These are phyloP conservation scores for Candida suzukii DNA, from an alignment of 805 yeast species.

Conservation along the genomic window DNA sequence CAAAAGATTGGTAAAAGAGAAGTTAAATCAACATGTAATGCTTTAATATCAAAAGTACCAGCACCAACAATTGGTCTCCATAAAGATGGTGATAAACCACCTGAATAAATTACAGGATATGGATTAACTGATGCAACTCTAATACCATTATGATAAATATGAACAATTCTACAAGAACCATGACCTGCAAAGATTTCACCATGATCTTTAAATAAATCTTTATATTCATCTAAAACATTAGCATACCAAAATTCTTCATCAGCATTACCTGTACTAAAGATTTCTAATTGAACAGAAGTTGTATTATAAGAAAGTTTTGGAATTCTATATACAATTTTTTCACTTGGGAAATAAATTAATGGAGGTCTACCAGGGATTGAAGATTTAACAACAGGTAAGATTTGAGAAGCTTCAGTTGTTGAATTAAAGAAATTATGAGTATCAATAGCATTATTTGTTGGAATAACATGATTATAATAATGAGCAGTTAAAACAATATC, in stretches of 20 bases:
- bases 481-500: slow-evolving; percentile 42
- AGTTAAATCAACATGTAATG: slow-evolving; percentile 65
- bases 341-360: slow-evolving; percentile 36
- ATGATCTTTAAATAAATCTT: slow-evolving; percentile 29
- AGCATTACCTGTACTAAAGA: slow-evolving; percentile 69
- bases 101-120: slow-evolving; percentile 69
- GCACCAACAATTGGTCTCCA: slow-evolving; percentile 79
- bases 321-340: slow-evolving; percentile 28
- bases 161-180: slow-evolving; percentile 66
- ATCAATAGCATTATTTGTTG: slow-evolving; percentile 12
- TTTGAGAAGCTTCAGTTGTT: slow-evolving; percentile 29
- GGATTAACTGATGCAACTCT: slow-evolving; percentile 61
- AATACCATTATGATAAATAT: slow-evolving; percentile 51
- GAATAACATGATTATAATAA: slow-evolving; percentile 33
- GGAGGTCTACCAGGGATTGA: slow-evolving; percentile 30
- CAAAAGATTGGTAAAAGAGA: slow-evolving; percentile 65
- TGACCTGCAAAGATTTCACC: slow-evolving; percentile 45
- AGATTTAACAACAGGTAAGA: slow-evolving; percentile 30
- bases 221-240: slow-evolving; percentile 43
- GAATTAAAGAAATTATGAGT: slow-evolving; percentile 13
- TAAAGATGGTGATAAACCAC: slow-evolving; percentile 72
- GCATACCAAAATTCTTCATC: slow-evolving; percentile 83
- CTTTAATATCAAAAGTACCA: slow-evolving; percentile 65
- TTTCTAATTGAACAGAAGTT: slow-evolving; percentile 48
- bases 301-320: slow-evolving; percentile 48